Percentiles rank a stretch among this genome's conserved stretches.
Conservation (phyloP, 345 rosid genomes). For the Gossypioides kirkii region DNA sequence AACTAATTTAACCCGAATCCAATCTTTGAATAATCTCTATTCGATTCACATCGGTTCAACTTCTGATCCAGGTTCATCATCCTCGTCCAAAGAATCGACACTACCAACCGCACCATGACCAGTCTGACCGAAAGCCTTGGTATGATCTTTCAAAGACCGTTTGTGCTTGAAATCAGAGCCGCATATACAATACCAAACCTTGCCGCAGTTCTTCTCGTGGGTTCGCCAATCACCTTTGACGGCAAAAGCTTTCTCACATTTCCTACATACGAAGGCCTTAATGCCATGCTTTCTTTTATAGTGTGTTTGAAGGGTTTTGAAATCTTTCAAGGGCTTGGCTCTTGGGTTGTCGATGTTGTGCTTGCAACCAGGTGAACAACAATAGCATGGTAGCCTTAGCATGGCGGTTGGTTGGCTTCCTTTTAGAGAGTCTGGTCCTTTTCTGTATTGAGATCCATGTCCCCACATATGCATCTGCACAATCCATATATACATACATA, state of each 20-base stretch:
- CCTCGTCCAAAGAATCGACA: slow-evolving; percentile 38
- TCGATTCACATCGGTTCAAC: slow-evolving; percentile 22
- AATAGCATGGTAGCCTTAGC: slow-evolving; percentile 73
- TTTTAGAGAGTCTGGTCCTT: slow-evolving; percentile 68
- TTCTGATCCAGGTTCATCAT: slow-evolving; percentile 57
- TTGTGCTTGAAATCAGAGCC: slow-evolving; percentile 83
- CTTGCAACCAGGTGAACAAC: slow-evolving; percentile 62
- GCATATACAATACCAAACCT: slow-evolving; percentile 72
- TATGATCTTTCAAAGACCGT: slow-evolving; percentile 71
- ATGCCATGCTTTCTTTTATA: slow-evolving; percentile 75
- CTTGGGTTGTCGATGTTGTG: slow-evolving; percentile 76
- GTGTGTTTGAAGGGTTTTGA: slow-evolving; percentile 81
- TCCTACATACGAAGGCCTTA: slow-evolving; percentile 63
- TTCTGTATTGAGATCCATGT: slow-evolving; percentile 81
- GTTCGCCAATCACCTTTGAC: slow-evolving; percentile 84
- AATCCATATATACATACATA: not conserved
- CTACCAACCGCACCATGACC: slow-evolving; percentile 51
- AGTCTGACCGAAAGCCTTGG: slow-evolving; percentile 61
- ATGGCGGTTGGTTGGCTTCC: slow-evolving; percentile 75
- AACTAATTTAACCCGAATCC: too few relatives aligned
- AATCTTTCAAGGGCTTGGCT: slow-evolving; percentile 74
- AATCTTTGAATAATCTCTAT: too few relatives aligned
- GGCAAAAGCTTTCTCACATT: slow-evolving; percentile 67
- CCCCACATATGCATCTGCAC: slow-evolving; percentile 90
- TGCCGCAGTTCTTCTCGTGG: slow-evolving; percentile 89